phyloP scores from a whole-genome alignment of 441 rosid genomes.

The Aleurites moluccanus region DNA sequence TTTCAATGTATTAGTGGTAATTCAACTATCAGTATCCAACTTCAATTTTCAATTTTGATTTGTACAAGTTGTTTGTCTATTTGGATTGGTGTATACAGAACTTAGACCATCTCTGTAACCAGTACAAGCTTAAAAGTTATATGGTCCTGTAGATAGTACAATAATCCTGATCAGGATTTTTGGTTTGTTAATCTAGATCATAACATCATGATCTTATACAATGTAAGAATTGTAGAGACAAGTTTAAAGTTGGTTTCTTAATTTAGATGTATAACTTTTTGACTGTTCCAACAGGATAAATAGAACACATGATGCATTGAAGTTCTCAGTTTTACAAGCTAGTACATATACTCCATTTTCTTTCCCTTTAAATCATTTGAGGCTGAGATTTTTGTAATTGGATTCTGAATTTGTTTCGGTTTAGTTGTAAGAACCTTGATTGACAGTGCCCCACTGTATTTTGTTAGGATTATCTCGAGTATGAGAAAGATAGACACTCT shows the following conservation, averaged over 20 bases:
- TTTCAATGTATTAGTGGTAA: background rate
- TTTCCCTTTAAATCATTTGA: background rate
- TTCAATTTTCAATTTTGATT: background rate
- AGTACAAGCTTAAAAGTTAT: background rate
- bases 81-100: no score
- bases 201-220: background rate
- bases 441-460: background rate
- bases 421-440: background rate
- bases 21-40: background rate
- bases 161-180: no score
- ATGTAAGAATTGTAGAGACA: background rate
- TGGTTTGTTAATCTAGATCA: background rate
- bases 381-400: background rate
- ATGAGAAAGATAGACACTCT: background rate
- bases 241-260: background rate
- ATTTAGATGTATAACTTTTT: background rate
- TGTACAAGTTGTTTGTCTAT: no score
- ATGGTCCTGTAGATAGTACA: background rate
- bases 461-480: background rate
- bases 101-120: no score
- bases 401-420: background rate
- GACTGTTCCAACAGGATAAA: background rate
- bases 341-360: background rate
- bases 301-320: background rate
- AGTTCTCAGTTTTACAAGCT: background rate